phyloP scores from a whole-genome alignment of 139 green algal species.

The Tetradesmus lagerheimii region DNA sequence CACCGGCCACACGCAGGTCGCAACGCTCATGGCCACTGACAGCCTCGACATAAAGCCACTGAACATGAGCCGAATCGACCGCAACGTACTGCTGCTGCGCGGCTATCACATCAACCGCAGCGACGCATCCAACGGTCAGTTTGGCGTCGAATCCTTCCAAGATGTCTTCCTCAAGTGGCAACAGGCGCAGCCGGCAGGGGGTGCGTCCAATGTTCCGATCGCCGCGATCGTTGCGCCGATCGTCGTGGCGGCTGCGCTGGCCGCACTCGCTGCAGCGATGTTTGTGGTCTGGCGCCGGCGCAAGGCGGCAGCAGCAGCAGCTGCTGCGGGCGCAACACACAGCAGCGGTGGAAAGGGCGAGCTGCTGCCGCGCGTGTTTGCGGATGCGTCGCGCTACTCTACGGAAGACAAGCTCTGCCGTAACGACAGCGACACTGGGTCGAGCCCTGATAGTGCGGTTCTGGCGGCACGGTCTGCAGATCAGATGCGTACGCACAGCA shows the following conservation, averaged over 20 bases:
- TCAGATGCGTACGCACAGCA: background rate
- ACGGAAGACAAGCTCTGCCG: background rate
- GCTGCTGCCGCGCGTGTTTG: background rate
- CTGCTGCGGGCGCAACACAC: background rate
- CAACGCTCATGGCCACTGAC: background rate
- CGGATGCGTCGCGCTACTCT: background rate
- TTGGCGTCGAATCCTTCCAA: constrained; percentile 15
- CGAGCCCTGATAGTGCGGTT: too few species aligned
- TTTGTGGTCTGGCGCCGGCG: background rate
- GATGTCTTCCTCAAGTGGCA: background rate
- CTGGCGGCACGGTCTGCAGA: too few species aligned
- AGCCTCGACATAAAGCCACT: constrained; percentile 2
- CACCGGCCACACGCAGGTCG: background rate
- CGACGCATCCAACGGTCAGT: background rate
- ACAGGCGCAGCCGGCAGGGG: background rate
- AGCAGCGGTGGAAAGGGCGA: background rate
- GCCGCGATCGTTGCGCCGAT: constrained; percentile 13
- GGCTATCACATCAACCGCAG: constrained; percentile 27
- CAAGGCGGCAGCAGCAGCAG: too few species aligned
- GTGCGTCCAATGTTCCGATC: background rate
- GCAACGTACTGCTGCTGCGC: constrained; percentile 4
- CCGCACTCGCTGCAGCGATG: background rate
- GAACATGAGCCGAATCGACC: constrained; percentile 7
- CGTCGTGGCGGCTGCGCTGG: background rate
- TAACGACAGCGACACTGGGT: background rate